These are phyloP conservation scores for Pythium vanterpoolii DNA, from an alignment of 352 stramenopile species.

Conservation along the genomic window DNA sequence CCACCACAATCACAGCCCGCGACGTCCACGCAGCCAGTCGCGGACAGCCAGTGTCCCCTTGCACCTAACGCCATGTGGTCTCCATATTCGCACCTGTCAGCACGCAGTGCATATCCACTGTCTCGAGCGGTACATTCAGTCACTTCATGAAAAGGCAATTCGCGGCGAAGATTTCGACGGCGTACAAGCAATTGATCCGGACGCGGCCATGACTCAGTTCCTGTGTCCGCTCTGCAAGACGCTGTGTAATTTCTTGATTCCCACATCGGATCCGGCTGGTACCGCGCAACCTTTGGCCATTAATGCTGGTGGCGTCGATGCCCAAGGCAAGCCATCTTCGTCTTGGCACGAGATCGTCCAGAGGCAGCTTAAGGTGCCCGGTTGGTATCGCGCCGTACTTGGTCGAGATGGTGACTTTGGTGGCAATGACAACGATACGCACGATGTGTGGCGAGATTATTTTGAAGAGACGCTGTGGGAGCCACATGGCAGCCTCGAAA, in stretches of 20 bases:
- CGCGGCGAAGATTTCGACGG: constrained; percentile 87
- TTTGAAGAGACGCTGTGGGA: constrained; percentile 88
- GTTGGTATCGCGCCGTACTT: constrained; percentile 70
- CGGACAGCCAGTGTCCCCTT: constrained; percentile 58
- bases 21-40: constrained; percentile 41
- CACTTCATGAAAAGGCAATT: constrained; percentile 84
- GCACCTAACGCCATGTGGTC: constrained; percentile 70
- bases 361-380: constrained; percentile 53
- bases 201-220: constrained; percentile 90
- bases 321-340: constrained; percentile 17
- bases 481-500: constrained; percentile 81
- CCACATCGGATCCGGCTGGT: constrained; percentile 54
- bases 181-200: constrained; percentile 83
- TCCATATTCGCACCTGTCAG: constrained; percentile 85
- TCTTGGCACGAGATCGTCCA: constrained; percentile 61
- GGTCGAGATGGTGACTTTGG: constrained; percentile 56
- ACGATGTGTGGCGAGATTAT: constrained; percentile 84
- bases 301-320: not conserved
- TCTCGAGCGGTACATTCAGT: constrained; percentile 83
- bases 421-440: constrained; percentile 45
- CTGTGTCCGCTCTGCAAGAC: constrained; percentile 92
- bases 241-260: constrained; percentile 90
- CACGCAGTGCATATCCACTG: constrained; percentile 87
- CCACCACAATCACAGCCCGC: constrained; percentile 46
- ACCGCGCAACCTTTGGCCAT: not conserved